Percentiles rank a stretch among this genome's conserved stretches.
Conservation (phyloP, 1,139 yeast genomes). For the Pichia terricola region DNA sequence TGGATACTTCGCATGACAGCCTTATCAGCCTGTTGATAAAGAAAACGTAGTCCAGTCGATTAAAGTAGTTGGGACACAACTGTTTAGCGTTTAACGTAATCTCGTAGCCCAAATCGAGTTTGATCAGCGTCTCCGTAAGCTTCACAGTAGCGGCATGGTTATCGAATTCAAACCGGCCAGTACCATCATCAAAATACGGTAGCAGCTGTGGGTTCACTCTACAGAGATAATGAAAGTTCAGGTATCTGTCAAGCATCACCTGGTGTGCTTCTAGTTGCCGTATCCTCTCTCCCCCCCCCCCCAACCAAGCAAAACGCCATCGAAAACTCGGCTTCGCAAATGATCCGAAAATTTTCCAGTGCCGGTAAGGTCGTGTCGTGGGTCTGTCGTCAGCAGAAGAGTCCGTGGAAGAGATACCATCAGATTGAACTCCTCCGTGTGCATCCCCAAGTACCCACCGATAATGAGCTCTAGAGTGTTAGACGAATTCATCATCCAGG, state of each 20-base stretch:
- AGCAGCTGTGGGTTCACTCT: slow-evolving; percentile 10
- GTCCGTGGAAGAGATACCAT: not conserved
- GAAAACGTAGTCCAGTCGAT: slow-evolving; percentile 21
- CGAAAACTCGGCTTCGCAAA: too few species aligned
- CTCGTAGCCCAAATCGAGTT: slow-evolving; percentile 11
- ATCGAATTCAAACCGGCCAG: slow-evolving; percentile 13
- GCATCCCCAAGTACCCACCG: too few species aligned
- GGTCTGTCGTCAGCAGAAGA: not conserved
- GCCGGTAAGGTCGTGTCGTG: not conserved
- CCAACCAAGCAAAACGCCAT: too few species aligned
- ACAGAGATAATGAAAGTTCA: slow-evolving; percentile 1
- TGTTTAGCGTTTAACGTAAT: slow-evolving; percentile 12
- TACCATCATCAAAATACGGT: slow-evolving; percentile 5
- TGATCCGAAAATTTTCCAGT: too few species aligned
- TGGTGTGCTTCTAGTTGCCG: too few species aligned
- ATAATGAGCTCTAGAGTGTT: slow-evolving; percentile 31
- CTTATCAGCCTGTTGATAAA: slow-evolving; percentile 13
- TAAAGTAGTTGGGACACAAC: slow-evolving; percentile 25
- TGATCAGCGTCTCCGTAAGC: slow-evolving; percentile 16
- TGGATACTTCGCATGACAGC: not conserved
- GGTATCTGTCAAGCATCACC: slow-evolving; percentile 1
- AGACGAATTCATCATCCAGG: slow-evolving; percentile 47
- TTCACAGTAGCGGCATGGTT: slow-evolving; percentile 15
- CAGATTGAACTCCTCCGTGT: too few species aligned
- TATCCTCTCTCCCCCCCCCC: too few species aligned